Conservation (phyloP, 2,329 filamentous ascomycete species). For the Paracoccidioides lutzii region DNA sequence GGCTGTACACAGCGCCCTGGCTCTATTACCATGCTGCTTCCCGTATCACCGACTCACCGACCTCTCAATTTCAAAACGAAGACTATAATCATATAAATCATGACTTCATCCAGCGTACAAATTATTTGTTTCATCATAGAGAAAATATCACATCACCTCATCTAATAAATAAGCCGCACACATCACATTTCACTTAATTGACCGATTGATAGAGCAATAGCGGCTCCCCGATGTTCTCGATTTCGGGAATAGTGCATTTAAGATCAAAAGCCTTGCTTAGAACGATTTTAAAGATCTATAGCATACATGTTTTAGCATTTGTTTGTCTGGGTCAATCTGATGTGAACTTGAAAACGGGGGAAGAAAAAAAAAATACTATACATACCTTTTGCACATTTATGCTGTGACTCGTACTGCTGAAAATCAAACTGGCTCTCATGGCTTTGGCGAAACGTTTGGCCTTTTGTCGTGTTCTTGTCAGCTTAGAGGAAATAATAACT, state of each 20-base stretch:
- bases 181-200: background rate
- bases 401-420: slow-evolving; percentile 96
- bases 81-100: slow-evolving; percentile 5
- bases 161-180: background rate
- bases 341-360: background rate
- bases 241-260: slow-evolving; percentile 97
- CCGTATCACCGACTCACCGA: background rate
- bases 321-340: background rate
- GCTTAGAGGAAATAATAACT: background rate
- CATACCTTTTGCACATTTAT: slow-evolving; percentile 98
- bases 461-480: slow-evolving; percentile 34
- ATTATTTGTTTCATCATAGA: background rate
- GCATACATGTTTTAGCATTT: slow-evolving; percentile 16
- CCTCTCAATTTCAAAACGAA: background rate
- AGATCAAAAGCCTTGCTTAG: slow-evolving; percentile 97
- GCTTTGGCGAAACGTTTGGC: slow-evolving; percentile 93
- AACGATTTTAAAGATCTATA: slow-evolving; percentile 97
- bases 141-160: background rate
- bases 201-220: slow-evolving; percentile 59
- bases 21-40: background rate
- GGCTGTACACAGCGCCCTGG: background rate
- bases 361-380: background rate
- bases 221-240: slow-evolving; percentile 94
- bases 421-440: slow-evolving; percentile 95
- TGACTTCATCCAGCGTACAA: slow-evolving; percentile 8